phyloP scores from a whole-genome alignment of 2,329 filamentous ascomycete species.

The Fusarium incarnatum region DNA sequence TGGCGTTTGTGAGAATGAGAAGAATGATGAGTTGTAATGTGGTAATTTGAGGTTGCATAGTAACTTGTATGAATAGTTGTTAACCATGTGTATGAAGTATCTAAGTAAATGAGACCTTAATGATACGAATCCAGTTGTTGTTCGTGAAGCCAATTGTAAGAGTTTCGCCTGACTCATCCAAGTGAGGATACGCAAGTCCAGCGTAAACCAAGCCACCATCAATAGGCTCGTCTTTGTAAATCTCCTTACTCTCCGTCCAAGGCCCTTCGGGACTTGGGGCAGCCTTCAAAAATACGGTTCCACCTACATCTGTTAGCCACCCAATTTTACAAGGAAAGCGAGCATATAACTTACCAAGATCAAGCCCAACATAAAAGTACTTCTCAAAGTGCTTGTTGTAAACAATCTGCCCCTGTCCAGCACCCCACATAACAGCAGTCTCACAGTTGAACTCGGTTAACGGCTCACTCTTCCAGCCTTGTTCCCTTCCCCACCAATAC shows the following conservation, averaged over 20 bases:
- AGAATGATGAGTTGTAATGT: constrained; percentile 29
- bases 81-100: rapidly evolving
- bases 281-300: constrained; percentile 25
- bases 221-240: constrained; percentile 51
- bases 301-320: constrained; percentile 4
- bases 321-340: rapidly evolving
- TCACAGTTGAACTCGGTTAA: constrained; percentile 50
- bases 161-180: constrained; percentile 52
- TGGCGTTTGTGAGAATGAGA: constrained; percentile 35
- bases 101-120: constrained; percentile 40
- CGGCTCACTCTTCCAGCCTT: constrained; percentile 52
- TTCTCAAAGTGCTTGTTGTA: constrained; percentile 51
- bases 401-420: constrained; percentile 54
- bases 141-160: constrained; percentile 56
- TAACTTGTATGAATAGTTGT: not conserved
- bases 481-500: constrained; percentile 55
- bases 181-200: constrained; percentile 53
- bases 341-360: constrained; percentile 19
- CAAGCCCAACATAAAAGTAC: constrained; percentile 53
- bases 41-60: not conserved
- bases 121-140: constrained; percentile 54
- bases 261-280: constrained; percentile 50
- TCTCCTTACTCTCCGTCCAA: constrained; percentile 51
- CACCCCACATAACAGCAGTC: constrained; percentile 55
- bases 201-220: constrained; percentile 50